phyloP scores from a whole-genome alignment of 2,329 filamentous ascomycete genomes.

The Cercospora zeina region DNA sequence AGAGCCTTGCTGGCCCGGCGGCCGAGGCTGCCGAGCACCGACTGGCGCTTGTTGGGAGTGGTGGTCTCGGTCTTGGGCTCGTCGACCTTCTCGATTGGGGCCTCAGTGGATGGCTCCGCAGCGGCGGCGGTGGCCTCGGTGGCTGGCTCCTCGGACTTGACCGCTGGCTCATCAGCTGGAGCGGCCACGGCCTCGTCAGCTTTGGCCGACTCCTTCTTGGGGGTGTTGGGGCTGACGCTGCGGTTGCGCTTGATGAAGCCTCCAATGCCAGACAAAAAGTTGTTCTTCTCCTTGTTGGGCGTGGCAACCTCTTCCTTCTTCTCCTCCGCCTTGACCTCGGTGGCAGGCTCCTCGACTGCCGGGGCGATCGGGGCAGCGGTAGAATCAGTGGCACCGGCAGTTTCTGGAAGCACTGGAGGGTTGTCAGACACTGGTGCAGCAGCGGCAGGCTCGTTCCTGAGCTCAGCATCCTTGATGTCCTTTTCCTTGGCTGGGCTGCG shows the following conservation, averaged over 20 bases:
- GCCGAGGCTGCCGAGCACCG: slow-evolving; percentile 38
- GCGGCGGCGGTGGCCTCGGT: slow-evolving; percentile 32
- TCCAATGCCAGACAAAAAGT: slow-evolving; percentile 37
- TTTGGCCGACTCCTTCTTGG: slow-evolving; percentile 41
- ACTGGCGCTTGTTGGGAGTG: slow-evolving; percentile 38
- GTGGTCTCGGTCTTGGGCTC: slow-evolving; percentile 30
- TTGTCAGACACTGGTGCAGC: slow-evolving; percentile 48
- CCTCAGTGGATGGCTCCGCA: slow-evolving; percentile 37
- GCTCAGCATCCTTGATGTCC: slow-evolving; percentile 71
- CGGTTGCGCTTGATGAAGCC: slow-evolving; percentile 41
- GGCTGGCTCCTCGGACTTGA: slow-evolving; percentile 34
- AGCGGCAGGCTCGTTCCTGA: slow-evolving; percentile 53
- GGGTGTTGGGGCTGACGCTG: slow-evolving; percentile 41
- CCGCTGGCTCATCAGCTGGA: slow-evolving; percentile 35
- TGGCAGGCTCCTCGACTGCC: slow-evolving; percentile 40
- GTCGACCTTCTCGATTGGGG: slow-evolving; percentile 30
- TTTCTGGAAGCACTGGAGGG: slow-evolving; percentile 41
- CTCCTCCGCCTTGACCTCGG: slow-evolving; percentile 44
- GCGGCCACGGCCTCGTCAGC: slow-evolving; percentile 35
- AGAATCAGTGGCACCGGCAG: slow-evolving; percentile 47
- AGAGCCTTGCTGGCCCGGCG: slow-evolving; percentile 41
- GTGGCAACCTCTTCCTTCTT: slow-evolving; percentile 43
- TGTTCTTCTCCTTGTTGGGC: slow-evolving; percentile 40
- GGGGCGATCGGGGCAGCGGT: slow-evolving; percentile 39
- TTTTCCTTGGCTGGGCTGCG: slow-evolving; percentile 60